phyloP scores from a whole-genome alignment of 768 basidiomycete genomes.

The Thelephora aurantiotincta region DNA sequence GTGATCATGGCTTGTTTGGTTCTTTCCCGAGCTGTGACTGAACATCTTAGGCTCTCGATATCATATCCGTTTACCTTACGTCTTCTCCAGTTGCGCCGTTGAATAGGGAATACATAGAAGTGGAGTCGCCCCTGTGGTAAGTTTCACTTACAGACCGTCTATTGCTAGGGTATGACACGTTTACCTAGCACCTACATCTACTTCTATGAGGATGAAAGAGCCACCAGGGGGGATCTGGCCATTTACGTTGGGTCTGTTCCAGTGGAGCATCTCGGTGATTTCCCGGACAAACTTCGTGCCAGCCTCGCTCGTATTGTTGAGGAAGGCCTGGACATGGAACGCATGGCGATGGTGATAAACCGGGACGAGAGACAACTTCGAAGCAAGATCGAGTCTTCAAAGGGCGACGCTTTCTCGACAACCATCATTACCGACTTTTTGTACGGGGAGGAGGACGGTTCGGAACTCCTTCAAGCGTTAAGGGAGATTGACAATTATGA shows the following conservation, averaged over 20 bases:
- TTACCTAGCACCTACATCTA: conserved; percentile 64
- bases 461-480: conserved; percentile 57
- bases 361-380: conserved; percentile 83
- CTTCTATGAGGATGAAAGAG: conserved; percentile 65
- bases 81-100: conserved; percentile 70
- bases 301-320: conserved; percentile 56
- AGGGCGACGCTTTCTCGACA: conserved; percentile 67
- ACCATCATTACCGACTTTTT: conserved; percentile 73
- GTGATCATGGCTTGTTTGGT: conserved; percentile 4
- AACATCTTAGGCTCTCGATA: conserved; percentile 53
- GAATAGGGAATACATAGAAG: conserved; percentile 88
- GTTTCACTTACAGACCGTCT: conserved; percentile 8
- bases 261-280: conserved; percentile 56
- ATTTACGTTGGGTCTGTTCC: conserved; percentile 80
- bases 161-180: not conserved
- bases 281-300: conserved; percentile 50
- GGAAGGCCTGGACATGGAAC: conserved; percentile 78
- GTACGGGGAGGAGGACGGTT: conserved; percentile 75
- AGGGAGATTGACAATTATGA: conserved; percentile 68
- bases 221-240: conserved; percentile 56
- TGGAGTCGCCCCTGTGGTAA: conserved; percentile 78
- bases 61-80: conserved; percentile 80
- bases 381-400: conserved; percentile 70
- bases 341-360: conserved; percentile 78
- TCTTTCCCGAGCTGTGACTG: not conserved